Conservation (phyloP, 148 eudicot genomes). For the Salicornia ramosissima region DNA sequence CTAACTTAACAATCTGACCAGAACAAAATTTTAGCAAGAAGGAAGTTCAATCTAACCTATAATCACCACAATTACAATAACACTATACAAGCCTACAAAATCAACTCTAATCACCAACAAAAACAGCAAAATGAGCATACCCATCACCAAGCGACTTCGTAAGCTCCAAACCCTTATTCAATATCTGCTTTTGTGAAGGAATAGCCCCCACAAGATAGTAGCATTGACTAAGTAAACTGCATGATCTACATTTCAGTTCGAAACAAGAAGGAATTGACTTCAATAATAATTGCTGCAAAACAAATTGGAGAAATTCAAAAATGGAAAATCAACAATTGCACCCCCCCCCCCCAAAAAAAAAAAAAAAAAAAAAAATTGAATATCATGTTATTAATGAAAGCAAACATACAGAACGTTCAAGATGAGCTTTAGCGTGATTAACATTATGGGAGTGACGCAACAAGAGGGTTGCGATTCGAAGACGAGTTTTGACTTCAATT, state of each 20-base stretch:
- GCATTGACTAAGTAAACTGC: conserved; percentile 84
- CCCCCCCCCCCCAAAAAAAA: too few species aligned
- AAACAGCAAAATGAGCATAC: conserved; percentile 35
- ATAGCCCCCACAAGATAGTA: conserved; percentile 92
- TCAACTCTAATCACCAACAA: neutral
- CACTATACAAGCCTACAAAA: neutral
- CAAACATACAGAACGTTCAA: conserved; percentile 65
- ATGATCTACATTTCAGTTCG: conserved; percentile 87
- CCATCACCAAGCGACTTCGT: conserved; percentile 56
- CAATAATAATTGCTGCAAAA: conserved; percentile 82
- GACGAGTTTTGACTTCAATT: conserved; percentile 82
- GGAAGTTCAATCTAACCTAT: conserved; percentile 2
- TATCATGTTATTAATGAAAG: neutral
- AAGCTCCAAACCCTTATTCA: conserved; percentile 83
- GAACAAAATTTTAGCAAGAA: neutral
- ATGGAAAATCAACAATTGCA: neutral
- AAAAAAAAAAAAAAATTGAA: neutral
- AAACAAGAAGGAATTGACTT: conserved; percentile 96
- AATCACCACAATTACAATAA: neutral
- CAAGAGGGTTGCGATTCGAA: conserved; percentile 69
- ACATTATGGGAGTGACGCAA: conserved; percentile 70
- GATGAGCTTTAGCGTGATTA: conserved; percentile 85
- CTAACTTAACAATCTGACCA: neutral
- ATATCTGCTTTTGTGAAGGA: conserved; percentile 76
- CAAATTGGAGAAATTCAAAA: neutral